Conservation (phyloP, 2,329 filamentous ascomycete genomes). For the Diaporthe sp. region DNA sequence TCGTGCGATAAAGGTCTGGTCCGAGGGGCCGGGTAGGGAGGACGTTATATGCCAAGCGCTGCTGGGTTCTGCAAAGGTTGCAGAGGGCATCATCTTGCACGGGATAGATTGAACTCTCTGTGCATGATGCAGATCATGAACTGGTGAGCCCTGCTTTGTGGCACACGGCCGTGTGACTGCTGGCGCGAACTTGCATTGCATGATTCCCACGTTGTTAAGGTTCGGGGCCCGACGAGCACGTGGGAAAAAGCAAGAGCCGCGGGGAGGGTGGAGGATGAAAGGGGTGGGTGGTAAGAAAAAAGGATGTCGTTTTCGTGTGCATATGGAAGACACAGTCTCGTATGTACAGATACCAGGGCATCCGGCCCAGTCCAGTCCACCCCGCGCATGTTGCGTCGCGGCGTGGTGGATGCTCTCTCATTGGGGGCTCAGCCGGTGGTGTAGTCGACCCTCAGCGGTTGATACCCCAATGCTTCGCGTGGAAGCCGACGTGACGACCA, state of each 20-base stretch:
- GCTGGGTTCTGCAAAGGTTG: constrained; percentile 9
- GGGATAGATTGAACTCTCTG: constrained; percentile 9
- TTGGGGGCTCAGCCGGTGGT: background rate
- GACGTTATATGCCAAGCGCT: constrained; percentile 31
- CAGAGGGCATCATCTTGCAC: constrained; percentile 12
- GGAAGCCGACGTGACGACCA: background rate
- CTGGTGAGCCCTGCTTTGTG: constrained; percentile 8
- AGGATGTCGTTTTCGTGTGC: background rate
- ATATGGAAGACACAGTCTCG: background rate
- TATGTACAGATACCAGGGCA: background rate
- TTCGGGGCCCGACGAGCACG: constrained; percentile 24
- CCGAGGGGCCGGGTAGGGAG: background rate
- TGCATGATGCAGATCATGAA: constrained; percentile 34
- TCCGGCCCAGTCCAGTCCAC: background rate
- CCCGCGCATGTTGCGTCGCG: background rate
- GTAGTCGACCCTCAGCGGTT: background rate
- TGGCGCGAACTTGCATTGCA: constrained; percentile 31
- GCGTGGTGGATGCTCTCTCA: background rate
- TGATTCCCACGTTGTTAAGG: constrained; percentile 30
- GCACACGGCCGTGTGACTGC: constrained; percentile 30
- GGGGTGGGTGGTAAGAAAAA: background rate
- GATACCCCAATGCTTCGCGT: constrained; percentile 6
- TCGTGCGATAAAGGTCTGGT: background rate
- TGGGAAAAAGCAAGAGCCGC: constrained; percentile 28
- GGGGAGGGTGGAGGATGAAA: background rate